A percentile compares a stretch with the other conserved stretches of the same genome.
phyloP scores from a whole-genome alignment of 441 rosid species.

The Flueggea neowawraea region DNA sequence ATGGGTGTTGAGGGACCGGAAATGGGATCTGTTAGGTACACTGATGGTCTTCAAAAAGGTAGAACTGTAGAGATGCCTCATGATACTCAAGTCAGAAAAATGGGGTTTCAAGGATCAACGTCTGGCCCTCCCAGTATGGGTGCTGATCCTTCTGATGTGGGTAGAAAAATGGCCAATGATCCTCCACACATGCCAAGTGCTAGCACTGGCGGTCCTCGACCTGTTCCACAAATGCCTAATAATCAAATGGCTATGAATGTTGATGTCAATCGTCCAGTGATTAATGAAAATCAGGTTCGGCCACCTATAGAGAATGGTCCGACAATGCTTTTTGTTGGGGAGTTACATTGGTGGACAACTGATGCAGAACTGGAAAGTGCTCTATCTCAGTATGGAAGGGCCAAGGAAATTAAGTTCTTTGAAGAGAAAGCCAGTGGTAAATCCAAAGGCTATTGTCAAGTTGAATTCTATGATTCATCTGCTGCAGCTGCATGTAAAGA shows the following conservation, averaged over 20 bases:
- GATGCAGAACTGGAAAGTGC: conserved; percentile 82
- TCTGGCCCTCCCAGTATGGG: conserved; percentile 32
- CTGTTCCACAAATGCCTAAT: conserved; percentile 36
- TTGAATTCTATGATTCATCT: no score
- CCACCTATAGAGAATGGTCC: conserved; percentile 24
- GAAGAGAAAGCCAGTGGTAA: no score
- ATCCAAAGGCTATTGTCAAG: no score
- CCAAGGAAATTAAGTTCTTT: no score
- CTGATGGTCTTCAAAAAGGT: conserved; percentile 42
- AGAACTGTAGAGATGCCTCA: conserved; percentile 25
- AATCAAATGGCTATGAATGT: conserved; percentile 45
- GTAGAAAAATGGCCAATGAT: conserved; percentile 37
- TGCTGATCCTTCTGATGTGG: conserved; percentile 34
- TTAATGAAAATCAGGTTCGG: conserved; percentile 13
- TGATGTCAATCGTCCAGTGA: conserved; percentile 27
- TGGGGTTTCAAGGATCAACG: conserved; percentile 45
- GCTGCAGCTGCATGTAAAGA: no score
- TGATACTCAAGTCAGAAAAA: conserved; percentile 44
- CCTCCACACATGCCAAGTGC: conserved; percentile 42
- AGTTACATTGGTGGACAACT: conserved; percentile 96
- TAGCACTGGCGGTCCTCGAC: conserved; percentile 38
- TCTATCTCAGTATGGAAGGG: no score
- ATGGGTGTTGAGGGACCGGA: conserved; percentile 42
- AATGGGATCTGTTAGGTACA: conserved; percentile 41
- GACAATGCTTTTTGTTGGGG: conserved; percentile 72